Base-by-base conservation (phyloP, 1,284 basidiomycete genomes). In the Gomphus sp. region DNA sequence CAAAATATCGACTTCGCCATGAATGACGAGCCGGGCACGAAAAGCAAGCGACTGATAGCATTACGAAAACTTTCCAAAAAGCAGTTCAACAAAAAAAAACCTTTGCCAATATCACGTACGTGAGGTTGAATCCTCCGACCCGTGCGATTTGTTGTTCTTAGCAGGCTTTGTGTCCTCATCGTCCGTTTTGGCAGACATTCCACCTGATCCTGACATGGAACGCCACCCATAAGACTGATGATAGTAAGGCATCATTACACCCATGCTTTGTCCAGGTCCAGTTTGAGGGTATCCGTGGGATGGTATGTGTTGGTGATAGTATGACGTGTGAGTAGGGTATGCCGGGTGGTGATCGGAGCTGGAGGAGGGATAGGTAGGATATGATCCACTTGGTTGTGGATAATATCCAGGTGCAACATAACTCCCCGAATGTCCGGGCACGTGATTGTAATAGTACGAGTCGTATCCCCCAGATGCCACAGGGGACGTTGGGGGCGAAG, bases 181-280 rank as follows among this genome's bases (percentile, higher is more conserved):
- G 34, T 56, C 54, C 28, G 41, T n/a, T n/a, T 56, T 56, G 45
- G 41, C 43, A 25, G 25, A 31, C n/a, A 9, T 31, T 2, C 11
- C 41, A 28, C 36, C 36, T 37, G 22, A 14, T n/a, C 44, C 25
- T 12, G 33, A 25, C 5, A 22, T 47, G 25, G 41, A 43, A 44
- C 41, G 54, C 41, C 54, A 48, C 5, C 39, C 41, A 45, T 33
- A 25, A 39, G 52, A 14, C 36, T 31, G 54, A 47, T 56, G 54
- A 47, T 56, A 56, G 25, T 56, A 48, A 10, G 25, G 41, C 54
- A 47, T 47, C 45, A 56, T 56, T 34, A 28, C 45, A 25, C n/a
- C 53, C 44, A 37, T n/a, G n/a, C 11, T n/a, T 16, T 28, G 41
- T 31, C 36, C 54, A n/a, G 52, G 22, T 18, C 54, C 44, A 16